A percentile compares a stretch with the other conserved stretches of the same genome.
Conservation (phyloP, 2,329 filamentous ascomycete species). For the Ceratocystis cacaofunesta region DNA sequence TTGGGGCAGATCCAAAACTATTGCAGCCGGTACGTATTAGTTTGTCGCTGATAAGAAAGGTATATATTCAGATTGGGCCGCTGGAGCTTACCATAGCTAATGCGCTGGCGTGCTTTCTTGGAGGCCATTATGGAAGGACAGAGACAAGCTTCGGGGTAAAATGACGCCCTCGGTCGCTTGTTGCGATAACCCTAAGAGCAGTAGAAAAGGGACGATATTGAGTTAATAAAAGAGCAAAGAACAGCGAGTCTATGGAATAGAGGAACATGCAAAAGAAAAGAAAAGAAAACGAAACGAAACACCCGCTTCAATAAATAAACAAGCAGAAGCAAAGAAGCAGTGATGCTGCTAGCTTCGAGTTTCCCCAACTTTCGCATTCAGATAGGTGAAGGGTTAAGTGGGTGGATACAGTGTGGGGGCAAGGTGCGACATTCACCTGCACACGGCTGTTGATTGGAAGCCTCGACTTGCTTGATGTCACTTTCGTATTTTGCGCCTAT, state of each 20-base stretch:
- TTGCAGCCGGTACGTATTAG: neutral
- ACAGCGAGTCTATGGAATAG: neutral
- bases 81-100: constrained; percentile 47
- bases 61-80: neutral
- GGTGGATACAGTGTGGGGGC: neutral
- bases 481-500: neutral
- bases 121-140: constrained; percentile 34
- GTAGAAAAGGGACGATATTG: neutral
- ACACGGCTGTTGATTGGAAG: neutral
- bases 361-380: neutral
- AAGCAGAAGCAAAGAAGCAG: neutral
- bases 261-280: neutral
- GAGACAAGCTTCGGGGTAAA: neutral
- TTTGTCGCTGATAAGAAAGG: no score
- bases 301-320: neutral
- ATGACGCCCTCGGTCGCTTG: neutral
- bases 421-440: neutral
- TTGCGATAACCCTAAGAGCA: neutral
- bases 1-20: constrained; percentile 45
- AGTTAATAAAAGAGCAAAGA: neutral
- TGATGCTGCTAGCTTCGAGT: neutral
- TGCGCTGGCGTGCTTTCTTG: constrained; percentile 53
- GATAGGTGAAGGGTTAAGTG: neutral
- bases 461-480: neutral
- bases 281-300: neutral